These are phyloP conservation scores for Blastocystis sp. DNA, from an alignment of 352 stramenopile genomes.

Conservation along the genomic window DNA sequence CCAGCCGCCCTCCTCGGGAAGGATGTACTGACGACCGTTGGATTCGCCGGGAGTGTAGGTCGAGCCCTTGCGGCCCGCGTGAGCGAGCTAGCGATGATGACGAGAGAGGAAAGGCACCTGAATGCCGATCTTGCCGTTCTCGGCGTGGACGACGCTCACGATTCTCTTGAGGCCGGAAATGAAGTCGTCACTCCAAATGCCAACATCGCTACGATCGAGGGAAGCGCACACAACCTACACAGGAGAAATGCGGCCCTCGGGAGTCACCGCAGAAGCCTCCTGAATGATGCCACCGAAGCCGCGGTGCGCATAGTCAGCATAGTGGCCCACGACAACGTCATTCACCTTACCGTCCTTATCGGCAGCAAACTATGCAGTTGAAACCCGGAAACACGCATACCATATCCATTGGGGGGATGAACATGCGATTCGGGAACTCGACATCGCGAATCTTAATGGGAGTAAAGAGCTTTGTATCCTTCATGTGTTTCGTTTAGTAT, in stretches of 20 bases:
- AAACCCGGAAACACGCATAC: neutral
- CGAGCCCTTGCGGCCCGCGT: constrained; percentile 45
- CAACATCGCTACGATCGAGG: constrained; percentile 18
- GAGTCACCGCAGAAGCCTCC: constrained; percentile 34
- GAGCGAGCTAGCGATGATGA: neutral
- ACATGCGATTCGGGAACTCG: constrained; percentile 34
- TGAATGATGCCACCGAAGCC: constrained; percentile 59
- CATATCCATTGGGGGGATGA: constrained; percentile 54
- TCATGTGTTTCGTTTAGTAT: neutral
- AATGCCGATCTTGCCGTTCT: constrained; percentile 52
- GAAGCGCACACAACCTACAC: neutral
- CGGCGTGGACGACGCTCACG: constrained; percentile 1
- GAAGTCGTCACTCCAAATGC: constrained; percentile 46
- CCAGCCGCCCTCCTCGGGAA: constrained; percentile 29
- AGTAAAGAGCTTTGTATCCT: constrained; percentile 54
- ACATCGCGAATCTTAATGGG: constrained; percentile 11
- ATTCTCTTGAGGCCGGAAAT: constrained; percentile 41
- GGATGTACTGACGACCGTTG: constrained; percentile 15
- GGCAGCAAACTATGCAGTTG: neutral
- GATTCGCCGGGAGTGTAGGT: neutral
- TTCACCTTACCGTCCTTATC: constrained; percentile 17
- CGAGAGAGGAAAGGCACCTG: neutral
- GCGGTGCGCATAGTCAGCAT: constrained; percentile 51
- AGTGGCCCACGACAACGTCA: constrained; percentile 14
- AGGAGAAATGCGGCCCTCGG: constrained; percentile 53